A percentile compares a stretch with the other conserved stretches of the same genome.
Conservation (phyloP, 768 basidiomycete genomes). For the Kwoniella shandongensis region DNA sequence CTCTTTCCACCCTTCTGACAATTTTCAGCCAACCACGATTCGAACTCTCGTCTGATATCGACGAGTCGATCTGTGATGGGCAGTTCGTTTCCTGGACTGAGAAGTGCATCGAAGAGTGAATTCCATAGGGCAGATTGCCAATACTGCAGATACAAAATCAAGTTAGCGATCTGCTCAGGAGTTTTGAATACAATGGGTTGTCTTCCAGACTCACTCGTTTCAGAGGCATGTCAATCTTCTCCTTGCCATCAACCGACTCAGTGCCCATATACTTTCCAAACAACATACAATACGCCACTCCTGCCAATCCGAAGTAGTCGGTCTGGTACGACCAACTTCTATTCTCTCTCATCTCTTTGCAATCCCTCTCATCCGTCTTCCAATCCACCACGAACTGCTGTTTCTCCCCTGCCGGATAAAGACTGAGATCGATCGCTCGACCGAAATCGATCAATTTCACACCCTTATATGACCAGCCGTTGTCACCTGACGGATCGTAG, state of each 20-base stretch:
- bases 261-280: slow-evolving; percentile 94
- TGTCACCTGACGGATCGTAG: slow-evolving; percentile 76
- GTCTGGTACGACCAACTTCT: slow-evolving; percentile 90
- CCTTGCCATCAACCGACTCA: slow-evolving; percentile 54
- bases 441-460: slow-evolving; percentile 96
- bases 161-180: not conserved
- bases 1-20: slow-evolving; percentile 67
- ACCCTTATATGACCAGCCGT: slow-evolving; percentile 85
- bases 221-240: slow-evolving; percentile 36
- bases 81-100: slow-evolving; percentile 74
- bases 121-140: slow-evolving; percentile 91
- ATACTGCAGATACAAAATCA: slow-evolving; percentile 60
- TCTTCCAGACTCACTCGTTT: slow-evolving; percentile 44
- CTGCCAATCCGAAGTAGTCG: slow-evolving; percentile 94
- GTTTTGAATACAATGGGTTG: not conserved
- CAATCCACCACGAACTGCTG: slow-evolving; percentile 86
- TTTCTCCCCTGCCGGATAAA: slow-evolving; percentile 65
- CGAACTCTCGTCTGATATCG: slow-evolving; percentile 73
- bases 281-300: slow-evolving; percentile 91
- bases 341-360: slow-evolving; percentile 80
- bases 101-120: slow-evolving; percentile 74
- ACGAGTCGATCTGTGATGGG: slow-evolving; percentile 73
- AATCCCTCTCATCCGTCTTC: slow-evolving; percentile 85
- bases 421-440: slow-evolving; percentile 79
- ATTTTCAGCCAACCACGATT: slow-evolving; percentile 78